These are phyloP conservation scores for Triticum timopheevii DNA, from an alignment of 176 grass and related monocot species.

Conservation along the genomic window DNA sequence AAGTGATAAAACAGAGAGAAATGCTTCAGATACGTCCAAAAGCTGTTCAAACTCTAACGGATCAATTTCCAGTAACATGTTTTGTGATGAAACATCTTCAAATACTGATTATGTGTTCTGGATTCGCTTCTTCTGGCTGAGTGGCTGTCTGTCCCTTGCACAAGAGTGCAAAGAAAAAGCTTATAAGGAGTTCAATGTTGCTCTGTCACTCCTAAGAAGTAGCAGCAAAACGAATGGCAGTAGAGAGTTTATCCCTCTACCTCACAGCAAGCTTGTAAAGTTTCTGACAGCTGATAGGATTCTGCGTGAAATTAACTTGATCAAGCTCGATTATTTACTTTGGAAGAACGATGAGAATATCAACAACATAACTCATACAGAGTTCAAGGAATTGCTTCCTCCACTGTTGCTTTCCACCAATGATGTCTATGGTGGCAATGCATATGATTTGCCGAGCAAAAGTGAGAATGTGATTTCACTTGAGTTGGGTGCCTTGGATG, in stretches of 20 bases:
- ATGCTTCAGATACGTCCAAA: constrained; percentile 13
- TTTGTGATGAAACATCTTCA: constrained; percentile 33
- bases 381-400: constrained; percentile 83
- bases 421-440: constrained; percentile 61
- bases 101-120: constrained; percentile 54
- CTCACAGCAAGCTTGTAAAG: constrained; percentile 70
- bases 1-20: constrained; percentile 33
- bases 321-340: constrained; percentile 87
- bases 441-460: constrained; percentile 42
- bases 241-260: constrained; percentile 63
- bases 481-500: constrained; percentile 79
- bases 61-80: neutral
- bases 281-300: constrained; percentile 81
- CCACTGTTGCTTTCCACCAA: constrained; percentile 86
- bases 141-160: constrained; percentile 82
- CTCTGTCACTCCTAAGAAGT: constrained; percentile 64
- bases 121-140: constrained; percentile 87
- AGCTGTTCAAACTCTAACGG: constrained; percentile 33
- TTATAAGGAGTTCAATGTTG: constrained; percentile 73
- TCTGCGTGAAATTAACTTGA: constrained; percentile 86
- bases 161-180: constrained; percentile 74
- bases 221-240: constrained; percentile 35
- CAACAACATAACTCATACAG: constrained; percentile 71
- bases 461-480: constrained; percentile 64
- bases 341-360: constrained; percentile 79